phyloP scores from a whole-genome alignment of 1,284 basidiomycete genomes.

The Cutaneotrichosporon cutaneum region DNA sequence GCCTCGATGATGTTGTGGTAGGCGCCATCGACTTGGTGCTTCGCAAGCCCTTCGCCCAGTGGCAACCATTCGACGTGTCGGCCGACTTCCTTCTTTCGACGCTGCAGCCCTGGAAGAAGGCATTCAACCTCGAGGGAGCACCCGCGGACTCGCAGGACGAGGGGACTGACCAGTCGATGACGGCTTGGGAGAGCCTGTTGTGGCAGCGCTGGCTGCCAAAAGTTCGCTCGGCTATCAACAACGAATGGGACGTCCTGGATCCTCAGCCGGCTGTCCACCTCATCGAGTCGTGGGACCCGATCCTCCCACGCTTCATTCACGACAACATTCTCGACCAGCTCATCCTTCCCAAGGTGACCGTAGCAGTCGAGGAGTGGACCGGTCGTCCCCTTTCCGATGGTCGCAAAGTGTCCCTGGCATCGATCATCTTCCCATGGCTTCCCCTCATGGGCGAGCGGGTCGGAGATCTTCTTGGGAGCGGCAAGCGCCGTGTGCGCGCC shows the following conservation, averaged over 20 bases:
- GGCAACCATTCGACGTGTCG: constrained; percentile 45
- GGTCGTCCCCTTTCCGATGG: constrained; percentile 50
- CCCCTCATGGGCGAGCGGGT: constrained; percentile 76
- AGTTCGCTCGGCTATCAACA: constrained; percentile 87
- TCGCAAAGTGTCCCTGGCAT: constrained; percentile 61
- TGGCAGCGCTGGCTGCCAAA: constrained; percentile 95
- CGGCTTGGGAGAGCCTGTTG: constrained; percentile 87
- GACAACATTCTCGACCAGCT: constrained; percentile 97
- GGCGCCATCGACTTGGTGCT: constrained; percentile 76
- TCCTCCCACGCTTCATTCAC: constrained; percentile 83
- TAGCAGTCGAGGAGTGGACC: constrained; percentile 79
- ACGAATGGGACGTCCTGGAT: constrained; percentile 78
- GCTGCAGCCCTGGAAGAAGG: constrained; percentile 50
- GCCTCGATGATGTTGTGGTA: constrained; percentile 86
- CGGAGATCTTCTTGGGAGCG: constrained; percentile 77
- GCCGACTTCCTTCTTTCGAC: constrained; percentile 39
- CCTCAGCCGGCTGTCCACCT: constrained; percentile 75
- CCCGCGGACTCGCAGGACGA: neutral
- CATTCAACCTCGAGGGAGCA: constrained; percentile 36
- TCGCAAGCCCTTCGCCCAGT: constrained; percentile 33
- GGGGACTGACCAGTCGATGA: constrained; percentile 62
- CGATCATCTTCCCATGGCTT: constrained; percentile 93
- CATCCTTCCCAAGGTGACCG: constrained; percentile 83
- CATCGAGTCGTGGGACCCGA: constrained; percentile 81
- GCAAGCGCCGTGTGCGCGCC: constrained; percentile 76